Evolutionary conservation across 495 filamentous ascomycete genomes (phyloP), one percentile per base, ranked within the genome.

Genomic region (Chaetomidium leptoderma): DNA sequence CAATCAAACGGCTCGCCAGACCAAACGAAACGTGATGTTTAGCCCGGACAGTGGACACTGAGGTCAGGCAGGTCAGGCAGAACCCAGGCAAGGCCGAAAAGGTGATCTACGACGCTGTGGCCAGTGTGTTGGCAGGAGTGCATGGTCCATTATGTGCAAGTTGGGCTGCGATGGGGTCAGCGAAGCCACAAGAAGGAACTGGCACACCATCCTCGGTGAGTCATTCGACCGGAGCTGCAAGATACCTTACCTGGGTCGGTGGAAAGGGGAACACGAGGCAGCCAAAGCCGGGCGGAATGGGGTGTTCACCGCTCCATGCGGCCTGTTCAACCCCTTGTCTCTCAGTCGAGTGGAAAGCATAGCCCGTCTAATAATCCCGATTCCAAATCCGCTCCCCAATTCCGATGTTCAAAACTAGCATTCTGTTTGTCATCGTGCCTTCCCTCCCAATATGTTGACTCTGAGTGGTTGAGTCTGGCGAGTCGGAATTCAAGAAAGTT

Each of bases 211-310:
- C 4, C 29, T 58, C 30, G 27, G 27, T 58, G 55, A 58, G 47
- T 58, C 55, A 58, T 19, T 40, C 17, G 26, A 49, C n/a, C 37
- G 19, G 6, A 24, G 37, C 27, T 24, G 39, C 51, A 53, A 7
- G 13, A 23, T 16, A 17, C 30, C 8, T 5, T n/a, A 3, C 40
- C 55, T 45, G 37, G 6, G 32, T 6, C 32, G 32, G 11, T 33
- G 6, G 35, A 40, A 49, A 51, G 21, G 17, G 33, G 40, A 24
- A 58, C 44, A 51, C 36, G 52, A 58, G 55, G 55, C 55, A 45
- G 36, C 46, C 46, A 52, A 17, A 35, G 27, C 54, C 11, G 23
- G 17, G 32, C 17, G 23, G 53, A 27, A 6, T 32, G 44, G 45
- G 32, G 45, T 24, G 32, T 51, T 51, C 36, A 51, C 37, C 47